Evolutionary conservation across 2,329 filamentous ascomycete genomes (phyloP).

Genomic region (Aotearoamyces nothofagi): DNA sequence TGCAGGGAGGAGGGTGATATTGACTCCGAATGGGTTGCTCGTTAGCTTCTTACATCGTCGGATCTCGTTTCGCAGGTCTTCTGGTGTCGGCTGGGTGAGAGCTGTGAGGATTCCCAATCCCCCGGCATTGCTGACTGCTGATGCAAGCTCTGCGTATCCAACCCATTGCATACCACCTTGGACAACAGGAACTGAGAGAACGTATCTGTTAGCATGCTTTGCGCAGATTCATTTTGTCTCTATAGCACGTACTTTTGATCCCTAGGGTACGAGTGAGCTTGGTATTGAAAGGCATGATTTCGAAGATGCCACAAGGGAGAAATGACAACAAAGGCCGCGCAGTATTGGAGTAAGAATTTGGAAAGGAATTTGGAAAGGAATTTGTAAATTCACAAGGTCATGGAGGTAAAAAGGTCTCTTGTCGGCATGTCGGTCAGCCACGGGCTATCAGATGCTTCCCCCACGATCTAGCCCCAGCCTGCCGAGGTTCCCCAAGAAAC

Average conservation of each 20-base stretch:
- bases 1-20: slow-evolving; percentile 83
- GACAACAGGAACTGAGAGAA: slow-evolving; percentile 54
- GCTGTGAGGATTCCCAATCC: slow-evolving; percentile 72
- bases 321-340: too few relatives aligned
- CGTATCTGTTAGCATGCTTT: slow-evolving; percentile 6
- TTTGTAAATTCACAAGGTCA: too few relatives aligned
- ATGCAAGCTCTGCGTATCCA: slow-evolving; percentile 64
- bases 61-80: slow-evolving; percentile 89
- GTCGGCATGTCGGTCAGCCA: too few relatives aligned
- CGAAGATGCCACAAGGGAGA: too few relatives aligned
- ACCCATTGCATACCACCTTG: slow-evolving; percentile 84
- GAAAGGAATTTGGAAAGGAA: too few relatives aligned
- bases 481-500: too few relatives aligned
- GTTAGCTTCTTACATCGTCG: slow-evolving; percentile 70
- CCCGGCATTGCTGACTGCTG: slow-evolving; percentile 67
- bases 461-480: too few relatives aligned
- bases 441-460: too few relatives aligned
- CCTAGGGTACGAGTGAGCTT: slow-evolving; percentile 15
- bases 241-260: slow-evolving; percentile 3
- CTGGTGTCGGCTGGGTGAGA: slow-evolving; percentile 83
- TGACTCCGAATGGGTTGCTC: slow-evolving; percentile 72
- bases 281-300: slow-evolving; percentile 25
- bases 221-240: background rate
- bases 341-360: too few relatives aligned
- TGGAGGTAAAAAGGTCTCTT: too few relatives aligned